Conservation (phyloP, 2,329 filamentous ascomycete species). For the Alternaria ventricosa region DNA sequence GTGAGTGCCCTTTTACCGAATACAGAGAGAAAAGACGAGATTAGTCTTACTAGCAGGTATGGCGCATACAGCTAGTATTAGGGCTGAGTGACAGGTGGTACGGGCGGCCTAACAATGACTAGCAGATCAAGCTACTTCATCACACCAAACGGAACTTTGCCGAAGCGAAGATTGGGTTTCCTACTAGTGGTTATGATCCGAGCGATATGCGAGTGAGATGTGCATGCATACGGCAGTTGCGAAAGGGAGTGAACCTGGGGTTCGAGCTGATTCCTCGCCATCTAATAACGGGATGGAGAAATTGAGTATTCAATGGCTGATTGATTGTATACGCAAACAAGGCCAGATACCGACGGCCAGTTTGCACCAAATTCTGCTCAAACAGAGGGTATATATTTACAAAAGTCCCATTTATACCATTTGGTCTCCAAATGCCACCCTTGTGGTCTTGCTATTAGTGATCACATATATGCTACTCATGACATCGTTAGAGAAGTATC, state of each 20-base stretch:
- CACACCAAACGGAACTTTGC: not conserved
- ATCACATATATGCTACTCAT: conserved; percentile 9
- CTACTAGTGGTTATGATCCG: not conserved
- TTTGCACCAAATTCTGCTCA: not conserved
- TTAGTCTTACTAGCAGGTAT: not conserved
- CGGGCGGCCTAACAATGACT: not conserved
- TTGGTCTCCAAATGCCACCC: not conserved
- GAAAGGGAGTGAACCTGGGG: not conserved
- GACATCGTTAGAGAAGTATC: conserved; percentile 8
- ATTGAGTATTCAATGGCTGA: not conserved
- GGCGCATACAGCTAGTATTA: not conserved
- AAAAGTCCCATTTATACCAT: not conserved
- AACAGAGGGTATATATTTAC: conserved; percentile 12
- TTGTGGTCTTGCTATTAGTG: not conserved
- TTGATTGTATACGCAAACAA: not conserved
- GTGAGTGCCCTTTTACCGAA: not conserved
- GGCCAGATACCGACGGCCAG: not conserved
- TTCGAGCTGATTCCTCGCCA: not conserved
- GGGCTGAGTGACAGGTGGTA: not conserved
- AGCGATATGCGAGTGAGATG: not conserved
- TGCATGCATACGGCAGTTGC: not conserved
- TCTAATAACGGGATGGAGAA: not conserved
- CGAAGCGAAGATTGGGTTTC: not conserved
- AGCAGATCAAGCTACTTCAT: not conserved
- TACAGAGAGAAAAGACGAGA: not conserved